Evolutionary conservation across 805 yeast species (phyloP).

Genomic region (Wickerhamiella slavikovae): DNA sequence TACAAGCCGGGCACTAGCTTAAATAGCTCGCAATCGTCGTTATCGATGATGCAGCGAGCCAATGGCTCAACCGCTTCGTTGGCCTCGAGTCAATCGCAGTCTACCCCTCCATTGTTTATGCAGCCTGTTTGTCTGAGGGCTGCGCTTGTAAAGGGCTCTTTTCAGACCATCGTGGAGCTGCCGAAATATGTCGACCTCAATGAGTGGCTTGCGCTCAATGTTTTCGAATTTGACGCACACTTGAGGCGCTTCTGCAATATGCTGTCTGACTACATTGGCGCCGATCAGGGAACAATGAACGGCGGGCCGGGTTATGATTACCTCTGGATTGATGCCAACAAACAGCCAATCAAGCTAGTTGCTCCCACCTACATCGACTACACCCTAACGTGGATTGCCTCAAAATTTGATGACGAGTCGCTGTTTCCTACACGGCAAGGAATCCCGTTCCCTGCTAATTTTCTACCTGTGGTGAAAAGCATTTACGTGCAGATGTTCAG

Average conservation of each 20-base stretch:
- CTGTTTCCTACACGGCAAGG: conserved; percentile 85
- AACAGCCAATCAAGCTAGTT: conserved; percentile 68
- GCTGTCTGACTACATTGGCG: conserved; percentile 77
- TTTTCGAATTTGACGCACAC: conserved; percentile 74
- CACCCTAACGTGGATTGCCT: conserved; percentile 76
- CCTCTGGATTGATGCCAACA: conserved; percentile 68
- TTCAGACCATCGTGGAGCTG: conserved; percentile 81
- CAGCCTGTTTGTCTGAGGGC: conserved; percentile 89
- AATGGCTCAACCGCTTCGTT: no score
- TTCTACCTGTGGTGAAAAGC: conserved; percentile 63
- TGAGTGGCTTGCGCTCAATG: conserved; percentile 90
- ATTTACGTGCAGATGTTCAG: conserved; percentile 85
- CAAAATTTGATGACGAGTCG: conserved; percentile 72
- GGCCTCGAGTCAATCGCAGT: no score
- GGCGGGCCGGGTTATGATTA: conserved; percentile 90
- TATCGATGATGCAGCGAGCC: no score
- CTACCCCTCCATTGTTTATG: conserved; percentile 39
- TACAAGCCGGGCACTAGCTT: conserved; percentile 2
- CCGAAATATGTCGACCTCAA: conserved; percentile 89
- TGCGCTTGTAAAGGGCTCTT: conserved; percentile 88
- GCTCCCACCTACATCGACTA: conserved; percentile 86
- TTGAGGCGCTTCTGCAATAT: conserved; percentile 76
- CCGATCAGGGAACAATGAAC: conserved; percentile 85
- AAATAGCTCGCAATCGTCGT: no score
- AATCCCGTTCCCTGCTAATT: conserved; percentile 70